These are phyloP conservation scores for Nicotiana otophora DNA, from an alignment of 257 asterid genomes.

Conservation along the genomic window DNA sequence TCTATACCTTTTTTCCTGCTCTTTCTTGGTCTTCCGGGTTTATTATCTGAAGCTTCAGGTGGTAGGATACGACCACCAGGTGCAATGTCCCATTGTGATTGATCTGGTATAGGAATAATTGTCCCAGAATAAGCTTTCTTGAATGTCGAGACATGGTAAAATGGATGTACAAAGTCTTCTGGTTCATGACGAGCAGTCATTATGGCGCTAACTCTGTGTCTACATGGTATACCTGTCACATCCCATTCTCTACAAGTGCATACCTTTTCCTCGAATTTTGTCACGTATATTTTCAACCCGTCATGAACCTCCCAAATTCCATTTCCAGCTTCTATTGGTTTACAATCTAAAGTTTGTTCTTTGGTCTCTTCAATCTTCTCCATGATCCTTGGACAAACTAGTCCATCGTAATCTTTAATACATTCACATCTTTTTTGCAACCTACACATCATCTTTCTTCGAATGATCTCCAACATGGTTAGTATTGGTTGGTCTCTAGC, in stretches of 20 bases:
- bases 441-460: no score
- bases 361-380: neutral
- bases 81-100: neutral
- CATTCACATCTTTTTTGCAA: no score
- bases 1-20: no score
- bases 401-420: neutral
- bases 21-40: no score
- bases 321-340: neutral
- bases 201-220: neutral
- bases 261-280: neutral
- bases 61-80: neutral
- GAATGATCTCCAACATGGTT: no score
- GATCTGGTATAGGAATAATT: neutral
- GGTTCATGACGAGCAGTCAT: neutral
- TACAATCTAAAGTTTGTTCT: neutral
- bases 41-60: no score
- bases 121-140: neutral
- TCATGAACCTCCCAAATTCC: neutral
- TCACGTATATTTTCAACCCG: neutral
- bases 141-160: neutral
- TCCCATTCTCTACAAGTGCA: neutral
- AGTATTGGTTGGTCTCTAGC: no score
- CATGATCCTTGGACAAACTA: neutral
- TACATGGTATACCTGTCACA: neutral
- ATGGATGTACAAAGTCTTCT: neutral